A percentile compares a stretch with the other conserved stretches of the same genome.
These are phyloP conservation scores for Peronospora tabacina DNA, from an alignment of 352 stramenopile species.

Conservation along the genomic window DNA sequence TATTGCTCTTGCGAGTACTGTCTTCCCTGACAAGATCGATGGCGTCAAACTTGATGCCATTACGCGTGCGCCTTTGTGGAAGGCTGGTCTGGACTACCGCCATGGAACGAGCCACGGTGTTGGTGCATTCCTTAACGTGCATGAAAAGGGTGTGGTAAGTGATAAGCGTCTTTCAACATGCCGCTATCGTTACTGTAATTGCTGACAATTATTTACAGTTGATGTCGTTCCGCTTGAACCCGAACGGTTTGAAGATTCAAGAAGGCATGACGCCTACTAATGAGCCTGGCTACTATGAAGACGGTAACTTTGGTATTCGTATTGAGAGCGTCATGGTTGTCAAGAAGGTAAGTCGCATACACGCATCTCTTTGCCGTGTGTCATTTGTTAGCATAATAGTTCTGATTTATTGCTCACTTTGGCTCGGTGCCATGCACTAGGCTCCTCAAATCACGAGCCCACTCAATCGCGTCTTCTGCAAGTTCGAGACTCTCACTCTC, in stretches of 20 bases:
- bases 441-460: conserved; percentile 54
- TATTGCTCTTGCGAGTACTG: conserved; percentile 89
- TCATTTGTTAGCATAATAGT: not conserved
- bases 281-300: conserved; percentile 97
- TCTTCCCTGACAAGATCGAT: conserved; percentile 88
- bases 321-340: conserved; percentile 98
- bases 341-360: conserved; percentile 62
- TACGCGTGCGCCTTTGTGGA: conserved; percentile 93
- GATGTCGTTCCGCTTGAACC: conserved; percentile 80
- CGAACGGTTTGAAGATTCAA: conserved; percentile 71
- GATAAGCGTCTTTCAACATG: not conserved
- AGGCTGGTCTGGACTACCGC: conserved; percentile 92
- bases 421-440: conserved; percentile 11
- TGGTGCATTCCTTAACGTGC: conserved; percentile 94
- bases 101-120: conserved; percentile 98
- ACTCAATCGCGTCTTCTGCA: conserved; percentile 86
- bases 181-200: not conserved
- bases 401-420: conserved; percentile 4
- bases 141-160: conserved; percentile 88
- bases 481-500: conserved; percentile 96
- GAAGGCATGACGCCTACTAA: conserved; percentile 98
- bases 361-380: not conserved
- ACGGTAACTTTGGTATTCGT: conserved; percentile 96
- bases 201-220: conserved; percentile 31
- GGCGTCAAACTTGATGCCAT: conserved; percentile 95